Conservation (phyloP, 208 protist species). For the Crithidia expoeki region DNA sequence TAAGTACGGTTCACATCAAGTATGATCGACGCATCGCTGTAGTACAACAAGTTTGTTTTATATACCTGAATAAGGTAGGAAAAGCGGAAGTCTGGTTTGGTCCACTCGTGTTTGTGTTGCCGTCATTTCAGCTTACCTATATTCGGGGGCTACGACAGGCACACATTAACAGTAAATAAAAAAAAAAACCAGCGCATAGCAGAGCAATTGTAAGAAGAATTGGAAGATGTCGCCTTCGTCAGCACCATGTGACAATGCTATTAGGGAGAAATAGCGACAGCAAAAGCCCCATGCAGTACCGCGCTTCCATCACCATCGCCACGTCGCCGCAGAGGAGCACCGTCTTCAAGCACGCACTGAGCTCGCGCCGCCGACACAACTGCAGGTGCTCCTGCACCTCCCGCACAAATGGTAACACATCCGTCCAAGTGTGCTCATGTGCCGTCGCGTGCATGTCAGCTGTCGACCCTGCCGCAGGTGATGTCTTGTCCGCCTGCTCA, state of each 20-base stretch:
- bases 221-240: neutral
- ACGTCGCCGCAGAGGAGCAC: constrained; percentile 15
- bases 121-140: too few relatives aligned
- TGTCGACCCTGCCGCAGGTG: neutral
- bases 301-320: constrained; percentile 1
- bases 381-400: constrained; percentile 13
- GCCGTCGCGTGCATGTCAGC: neutral
- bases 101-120: too few relatives aligned
- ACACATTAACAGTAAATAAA: too few relatives aligned
- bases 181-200: too few relatives aligned
- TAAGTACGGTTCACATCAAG: too few relatives aligned
- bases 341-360: constrained; percentile 9
- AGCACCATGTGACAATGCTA: constrained; percentile 18
- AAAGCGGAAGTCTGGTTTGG: too few relatives aligned
- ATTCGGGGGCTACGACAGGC: too few relatives aligned
- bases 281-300: constrained; percentile 8
- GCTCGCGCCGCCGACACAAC: constrained; percentile 20
- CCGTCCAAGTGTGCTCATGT: neutral
- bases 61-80: too few relatives aligned
- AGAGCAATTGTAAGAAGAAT: neutral
- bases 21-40: too few relatives aligned
- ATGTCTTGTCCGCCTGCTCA: neutral
- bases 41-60: too few relatives aligned
- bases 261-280: constrained; percentile 13
- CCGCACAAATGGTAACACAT: neutral